A percentile compares a stretch with the other conserved stretches of the same genome.
phyloP scores from a whole-genome alignment of 768 basidiomycete genomes.

The Phaffia australis region DNA sequence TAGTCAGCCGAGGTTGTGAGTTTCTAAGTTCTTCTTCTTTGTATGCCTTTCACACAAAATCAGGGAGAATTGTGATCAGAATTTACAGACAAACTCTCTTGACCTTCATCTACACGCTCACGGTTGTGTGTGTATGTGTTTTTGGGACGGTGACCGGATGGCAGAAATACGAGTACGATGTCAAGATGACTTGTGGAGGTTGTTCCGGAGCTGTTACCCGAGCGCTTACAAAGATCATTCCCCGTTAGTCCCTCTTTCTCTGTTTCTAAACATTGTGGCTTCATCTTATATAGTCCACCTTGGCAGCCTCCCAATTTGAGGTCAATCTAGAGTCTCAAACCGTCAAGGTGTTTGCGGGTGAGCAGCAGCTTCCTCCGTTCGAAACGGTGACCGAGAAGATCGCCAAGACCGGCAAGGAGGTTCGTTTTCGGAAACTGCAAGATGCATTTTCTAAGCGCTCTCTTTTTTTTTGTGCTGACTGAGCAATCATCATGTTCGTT shows the following conservation, averaged over 20 bases:
- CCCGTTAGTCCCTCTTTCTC: slow-evolving; percentile 31
- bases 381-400: slow-evolving; percentile 61
- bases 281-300: not conserved
- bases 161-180: slow-evolving; percentile 31
- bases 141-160: not conserved
- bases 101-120: not conserved
- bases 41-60: too few species aligned
- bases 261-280: not conserved
- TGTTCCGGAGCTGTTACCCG: slow-evolving; percentile 74
- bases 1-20: slow-evolving; percentile 7
- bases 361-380: slow-evolving; percentile 42
- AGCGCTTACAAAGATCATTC: slow-evolving; percentile 54
- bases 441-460: too few species aligned
- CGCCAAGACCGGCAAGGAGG: slow-evolving; percentile 87
- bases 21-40: not conserved
- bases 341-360: slow-evolving; percentile 53
- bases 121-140: not conserved
- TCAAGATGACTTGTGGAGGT: slow-evolving; percentile 51
- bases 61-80: too few species aligned
- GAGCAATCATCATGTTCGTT: too few species aligned
- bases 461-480: too few species aligned
- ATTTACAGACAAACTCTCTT: too few species aligned
- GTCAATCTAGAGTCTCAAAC: slow-evolving; percentile 60
- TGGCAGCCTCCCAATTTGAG: slow-evolving; percentile 36
- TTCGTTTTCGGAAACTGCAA: slow-evolving; percentile 33